A percentile compares a stretch with the other conserved stretches of the same genome.
These are phyloP conservation scores for Penicillium sp. DNA, from an alignment of 2,329 filamentous ascomycete species.

Conservation along the genomic window DNA sequence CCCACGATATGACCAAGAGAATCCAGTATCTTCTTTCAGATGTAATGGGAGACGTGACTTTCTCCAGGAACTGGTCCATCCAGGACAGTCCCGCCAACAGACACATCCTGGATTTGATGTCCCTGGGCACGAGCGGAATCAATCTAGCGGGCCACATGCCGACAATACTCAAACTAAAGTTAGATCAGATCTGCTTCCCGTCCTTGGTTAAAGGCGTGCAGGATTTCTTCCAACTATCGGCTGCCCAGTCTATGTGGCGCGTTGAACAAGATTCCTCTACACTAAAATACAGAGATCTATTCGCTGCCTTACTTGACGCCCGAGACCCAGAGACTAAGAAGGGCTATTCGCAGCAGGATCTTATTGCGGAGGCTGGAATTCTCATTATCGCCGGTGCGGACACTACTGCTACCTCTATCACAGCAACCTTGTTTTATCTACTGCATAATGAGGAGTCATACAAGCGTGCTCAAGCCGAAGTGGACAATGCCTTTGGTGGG, in stretches of 20 bases:
- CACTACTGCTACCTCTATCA: slow-evolving; percentile 41
- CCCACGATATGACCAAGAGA: not conserved
- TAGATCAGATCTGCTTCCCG: not conserved
- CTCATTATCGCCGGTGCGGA: slow-evolving; percentile 50
- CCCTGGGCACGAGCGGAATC: not conserved
- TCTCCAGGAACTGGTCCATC: not conserved
- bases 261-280: not conserved
- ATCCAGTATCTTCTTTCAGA: not conserved
- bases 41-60: not conserved
- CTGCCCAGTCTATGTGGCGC: not conserved
- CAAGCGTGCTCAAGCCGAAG: slow-evolving; percentile 31
- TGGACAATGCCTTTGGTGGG: slow-evolving; percentile 34
- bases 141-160: not conserved
- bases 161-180: not conserved
- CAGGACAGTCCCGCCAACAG: not conserved
- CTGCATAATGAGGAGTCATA: slow-evolving; percentile 31
- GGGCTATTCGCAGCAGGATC: slow-evolving; percentile 46
- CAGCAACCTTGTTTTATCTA: slow-evolving; percentile 44
- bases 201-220: not conserved
- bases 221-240: not conserved
- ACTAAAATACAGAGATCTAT: slow-evolving; percentile 44
- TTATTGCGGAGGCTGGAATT: slow-evolving; percentile 51
- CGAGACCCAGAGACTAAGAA: slow-evolving; percentile 45
- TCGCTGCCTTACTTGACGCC: slow-evolving; percentile 49
- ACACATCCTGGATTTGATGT: not conserved